These are phyloP conservation scores for Mycena chlorophos DNA, from an alignment of 768 basidiomycete genomes.

Conservation along the genomic window DNA sequence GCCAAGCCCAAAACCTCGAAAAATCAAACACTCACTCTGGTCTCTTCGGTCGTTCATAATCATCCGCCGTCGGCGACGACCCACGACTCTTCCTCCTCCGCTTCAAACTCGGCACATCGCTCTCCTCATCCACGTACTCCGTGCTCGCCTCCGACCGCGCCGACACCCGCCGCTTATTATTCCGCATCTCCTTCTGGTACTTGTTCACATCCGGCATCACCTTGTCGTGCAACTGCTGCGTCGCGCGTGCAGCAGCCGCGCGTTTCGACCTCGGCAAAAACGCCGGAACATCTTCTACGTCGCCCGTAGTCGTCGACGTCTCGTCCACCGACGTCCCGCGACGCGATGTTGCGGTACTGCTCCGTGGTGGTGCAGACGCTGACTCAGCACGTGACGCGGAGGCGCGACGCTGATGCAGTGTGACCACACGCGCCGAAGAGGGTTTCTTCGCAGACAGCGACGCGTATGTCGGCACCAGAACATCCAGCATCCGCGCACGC, in stretches of 20 bases:
- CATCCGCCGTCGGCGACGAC: slow-evolving; percentile 18
- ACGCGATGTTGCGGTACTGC: not conserved
- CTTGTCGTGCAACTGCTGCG: slow-evolving; percentile 56
- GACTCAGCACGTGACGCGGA: not conserved
- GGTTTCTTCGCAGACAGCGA: slow-evolving; percentile 4
- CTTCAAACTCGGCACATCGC: slow-evolving; percentile 7
- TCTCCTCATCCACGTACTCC: slow-evolving; percentile 25
- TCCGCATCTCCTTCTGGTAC: slow-evolving; percentile 67
- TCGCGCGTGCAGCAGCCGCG: slow-evolving; percentile 46
- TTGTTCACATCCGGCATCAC: slow-evolving; percentile 78
- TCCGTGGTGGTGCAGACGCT: slow-evolving; percentile 12
- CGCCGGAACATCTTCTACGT: no score
- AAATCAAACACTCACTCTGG: slow-evolving; percentile 14
- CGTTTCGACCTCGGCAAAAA: slow-evolving; percentile 31
- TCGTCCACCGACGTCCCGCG: not conserved
- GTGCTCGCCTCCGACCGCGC: slow-evolving; percentile 28
- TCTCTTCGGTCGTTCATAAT: slow-evolving; percentile 10
- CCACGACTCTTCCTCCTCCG: slow-evolving; percentile 20
- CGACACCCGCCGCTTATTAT: slow-evolving; percentile 34
- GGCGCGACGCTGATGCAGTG: slow-evolving; percentile 6
- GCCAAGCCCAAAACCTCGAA: not conserved
- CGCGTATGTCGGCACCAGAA: not conserved
- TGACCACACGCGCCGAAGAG: not conserved
- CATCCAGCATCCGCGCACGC: slow-evolving; percentile 4
- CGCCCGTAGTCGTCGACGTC: slow-evolving; percentile 15